A percentile compares a stretch with the other conserved stretches of the same genome.
Evolutionary conservation across 2,329 filamentous ascomycete species (phyloP).

Genomic region (Aspergillus pseudotamarii): DNA sequence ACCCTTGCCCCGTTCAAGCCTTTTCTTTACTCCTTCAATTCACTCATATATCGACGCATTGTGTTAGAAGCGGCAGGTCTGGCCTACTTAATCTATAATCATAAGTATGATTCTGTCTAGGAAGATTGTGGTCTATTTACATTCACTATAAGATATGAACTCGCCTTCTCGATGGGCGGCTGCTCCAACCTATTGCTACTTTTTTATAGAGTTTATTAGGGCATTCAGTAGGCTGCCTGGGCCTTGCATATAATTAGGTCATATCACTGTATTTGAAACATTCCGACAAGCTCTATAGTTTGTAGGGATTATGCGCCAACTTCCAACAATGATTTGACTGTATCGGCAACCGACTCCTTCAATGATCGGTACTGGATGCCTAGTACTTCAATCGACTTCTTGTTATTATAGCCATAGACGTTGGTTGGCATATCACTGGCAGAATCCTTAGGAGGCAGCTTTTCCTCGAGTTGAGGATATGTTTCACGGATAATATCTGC

Average conservation of each 20-base stretch:
- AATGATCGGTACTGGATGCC: slow-evolving; percentile 45
- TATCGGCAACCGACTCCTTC: slow-evolving; percentile 42
- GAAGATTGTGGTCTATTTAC: background rate
- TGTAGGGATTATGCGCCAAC: slow-evolving; percentile 31
- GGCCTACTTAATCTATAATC: background rate
- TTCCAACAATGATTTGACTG: slow-evolving; percentile 38
- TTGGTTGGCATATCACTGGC: slow-evolving; percentile 33
- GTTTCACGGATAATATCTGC: slow-evolving; percentile 46
- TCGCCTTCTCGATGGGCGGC: background rate
- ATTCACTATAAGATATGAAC: background rate
- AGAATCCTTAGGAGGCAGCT: slow-evolving; percentile 41
- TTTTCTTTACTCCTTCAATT: background rate
- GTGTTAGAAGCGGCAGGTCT: background rate
- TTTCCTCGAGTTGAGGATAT: slow-evolving; percentile 45
- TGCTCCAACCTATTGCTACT: background rate
- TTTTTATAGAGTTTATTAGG: background rate
- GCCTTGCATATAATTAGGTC: background rate
- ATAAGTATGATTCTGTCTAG: background rate
- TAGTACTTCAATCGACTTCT: slow-evolving; percentile 43
- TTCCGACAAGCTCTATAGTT: background rate
- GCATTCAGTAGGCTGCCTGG: background rate
- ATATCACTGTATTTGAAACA: background rate
- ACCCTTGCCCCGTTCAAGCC: background rate
- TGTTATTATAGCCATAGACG: slow-evolving; percentile 42
- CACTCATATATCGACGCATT: background rate